Conservation (phyloP, 2,329 filamentous ascomycete species). For the Cladosporium colombiae region DNA sequence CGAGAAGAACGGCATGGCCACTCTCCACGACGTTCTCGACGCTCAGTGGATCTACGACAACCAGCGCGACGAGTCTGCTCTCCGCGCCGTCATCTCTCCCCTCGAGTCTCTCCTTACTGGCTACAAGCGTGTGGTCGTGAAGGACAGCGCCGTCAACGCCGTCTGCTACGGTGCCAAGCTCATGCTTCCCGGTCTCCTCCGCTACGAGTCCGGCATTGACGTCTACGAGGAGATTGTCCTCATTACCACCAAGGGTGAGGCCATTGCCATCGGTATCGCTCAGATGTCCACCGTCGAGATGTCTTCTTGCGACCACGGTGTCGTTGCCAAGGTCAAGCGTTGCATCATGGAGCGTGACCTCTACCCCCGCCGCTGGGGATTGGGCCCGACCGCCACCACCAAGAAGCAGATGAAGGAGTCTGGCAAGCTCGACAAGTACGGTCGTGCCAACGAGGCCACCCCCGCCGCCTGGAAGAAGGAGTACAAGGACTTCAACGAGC, state of each 20-base stretch:
- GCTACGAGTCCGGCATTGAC: constrained; percentile 90
- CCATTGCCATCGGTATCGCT: constrained; percentile 92
- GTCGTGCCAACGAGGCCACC: constrained; percentile 86
- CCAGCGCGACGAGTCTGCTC: constrained; percentile 88
- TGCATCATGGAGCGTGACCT: constrained; percentile 99
- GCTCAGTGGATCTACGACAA: constrained; percentile 97
- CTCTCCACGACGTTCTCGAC: constrained; percentile 91
- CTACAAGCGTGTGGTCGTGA: constrained; percentile 97
- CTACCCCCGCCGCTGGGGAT: constrained; percentile 94
- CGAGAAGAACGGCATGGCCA: constrained; percentile 85
- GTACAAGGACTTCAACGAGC: constrained; percentile 84
- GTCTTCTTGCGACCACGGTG: constrained; percentile 93
- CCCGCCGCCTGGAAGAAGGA: constrained; percentile 88
- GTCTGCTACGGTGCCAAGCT: constrained; percentile 99
- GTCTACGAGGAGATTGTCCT: constrained; percentile 94
- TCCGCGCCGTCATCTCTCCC: constrained; percentile 87
- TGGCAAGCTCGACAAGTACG: constrained; percentile 97
- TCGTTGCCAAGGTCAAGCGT: constrained; percentile 98
- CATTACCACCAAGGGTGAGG: constrained; percentile 99
- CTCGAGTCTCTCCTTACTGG: constrained; percentile 87
- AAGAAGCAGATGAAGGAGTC: constrained; percentile 99
- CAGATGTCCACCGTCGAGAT: constrained; percentile 99
- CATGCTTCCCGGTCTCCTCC: constrained; percentile 93
- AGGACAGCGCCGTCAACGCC: constrained; percentile 94
- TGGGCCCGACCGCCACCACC: constrained; percentile 88